Percentiles rank a stretch among this genome's conserved stretches.
phyloP scores from a whole-genome alignment of 345 rosid species.

The Chamaenerion angustifolium region DNA sequence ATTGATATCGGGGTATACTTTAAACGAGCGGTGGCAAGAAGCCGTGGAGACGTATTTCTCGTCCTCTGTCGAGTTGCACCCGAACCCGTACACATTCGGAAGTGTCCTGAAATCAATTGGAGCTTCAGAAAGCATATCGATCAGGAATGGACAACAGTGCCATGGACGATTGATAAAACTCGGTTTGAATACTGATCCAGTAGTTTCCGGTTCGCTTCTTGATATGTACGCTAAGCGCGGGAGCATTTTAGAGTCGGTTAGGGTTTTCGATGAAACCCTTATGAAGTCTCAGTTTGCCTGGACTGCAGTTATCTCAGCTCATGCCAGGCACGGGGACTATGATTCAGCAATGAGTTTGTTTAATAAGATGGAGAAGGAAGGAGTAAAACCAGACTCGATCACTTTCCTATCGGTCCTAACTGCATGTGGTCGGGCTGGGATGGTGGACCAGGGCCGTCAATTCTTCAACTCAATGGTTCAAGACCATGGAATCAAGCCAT shows the following conservation, averaged over 20 bases:
- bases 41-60: conserved; percentile 35
- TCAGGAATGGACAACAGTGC: conserved; percentile 64
- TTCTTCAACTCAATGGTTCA: conserved; percentile 43
- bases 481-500: conserved; percentile 50
- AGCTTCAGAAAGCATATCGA: conserved; percentile 58
- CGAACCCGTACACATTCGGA: conserved; percentile 69
- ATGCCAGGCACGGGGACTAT: conserved; percentile 78
- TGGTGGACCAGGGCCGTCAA: conserved; percentile 53
- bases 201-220: conserved; percentile 67
- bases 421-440: conserved; percentile 65
- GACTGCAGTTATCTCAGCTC: conserved; percentile 81
- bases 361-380: conserved; percentile 43
- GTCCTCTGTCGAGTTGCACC: conserved; percentile 30
- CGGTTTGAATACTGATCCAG: conserved; percentile 41
- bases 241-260: conserved; percentile 50
- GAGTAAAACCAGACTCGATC: conserved; percentile 53
- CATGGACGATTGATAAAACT: conserved; percentile 52
- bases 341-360: conserved; percentile 54
- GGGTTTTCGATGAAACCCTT: conserved; percentile 44
- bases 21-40: conserved; percentile 45
- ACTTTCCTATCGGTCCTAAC: conserved; percentile 69
- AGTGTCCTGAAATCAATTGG: conserved; percentile 77
- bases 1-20: conserved; percentile 65
- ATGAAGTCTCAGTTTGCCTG: conserved; percentile 49
- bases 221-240: conserved; percentile 96